These are phyloP conservation scores for Cyberlindnera meyerae DNA, from an alignment of 805 yeast genomes.

Conservation along the genomic window DNA sequence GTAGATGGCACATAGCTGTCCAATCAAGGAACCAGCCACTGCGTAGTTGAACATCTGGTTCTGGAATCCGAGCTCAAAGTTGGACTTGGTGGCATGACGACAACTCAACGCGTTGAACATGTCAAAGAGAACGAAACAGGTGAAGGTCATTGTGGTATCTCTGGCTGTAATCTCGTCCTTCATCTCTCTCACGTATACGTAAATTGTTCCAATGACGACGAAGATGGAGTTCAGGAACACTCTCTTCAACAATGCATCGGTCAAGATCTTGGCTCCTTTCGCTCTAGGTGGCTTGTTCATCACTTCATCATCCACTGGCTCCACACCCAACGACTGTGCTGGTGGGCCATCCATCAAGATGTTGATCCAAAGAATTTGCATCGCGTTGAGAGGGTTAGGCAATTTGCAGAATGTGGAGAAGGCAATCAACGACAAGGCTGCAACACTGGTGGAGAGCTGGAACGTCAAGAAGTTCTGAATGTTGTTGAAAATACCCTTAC, in stretches of 20 bases:
- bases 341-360: conserved; percentile 99
- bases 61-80: conserved; percentile 72
- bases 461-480: conserved; percentile 93
- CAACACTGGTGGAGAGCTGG: conserved; percentile 93
- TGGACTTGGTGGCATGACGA: conserved; percentile 81
- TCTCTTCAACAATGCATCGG: conserved; percentile 61
- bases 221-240: conserved; percentile 67
- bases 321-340: conserved; percentile 95
- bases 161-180: conserved; percentile 81
- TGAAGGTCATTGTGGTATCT: conserved; percentile 98
- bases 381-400: conserved; percentile 93
- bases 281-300: conserved; percentile 96
- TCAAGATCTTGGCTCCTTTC: conserved; percentile 79
- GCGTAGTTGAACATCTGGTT: conserved; percentile 93
- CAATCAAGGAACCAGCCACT: conserved; percentile 79
- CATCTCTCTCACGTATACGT: conserved; percentile 84
- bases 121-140: conserved; percentile 92
- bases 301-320: conserved; percentile 93
- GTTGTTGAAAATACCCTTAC: conserved; percentile 93
- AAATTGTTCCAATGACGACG: conserved; percentile 86
- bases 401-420: conserved; percentile 79
- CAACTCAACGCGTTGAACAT: conserved; percentile 96
- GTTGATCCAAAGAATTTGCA: conserved; percentile 98
- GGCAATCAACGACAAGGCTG: conserved; percentile 87
- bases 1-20: conserved; percentile 91